Evolutionary conservation across 495 filamentous ascomycete species (phyloP).

Genomic region (Annulohypoxylon moriforme): DNA sequence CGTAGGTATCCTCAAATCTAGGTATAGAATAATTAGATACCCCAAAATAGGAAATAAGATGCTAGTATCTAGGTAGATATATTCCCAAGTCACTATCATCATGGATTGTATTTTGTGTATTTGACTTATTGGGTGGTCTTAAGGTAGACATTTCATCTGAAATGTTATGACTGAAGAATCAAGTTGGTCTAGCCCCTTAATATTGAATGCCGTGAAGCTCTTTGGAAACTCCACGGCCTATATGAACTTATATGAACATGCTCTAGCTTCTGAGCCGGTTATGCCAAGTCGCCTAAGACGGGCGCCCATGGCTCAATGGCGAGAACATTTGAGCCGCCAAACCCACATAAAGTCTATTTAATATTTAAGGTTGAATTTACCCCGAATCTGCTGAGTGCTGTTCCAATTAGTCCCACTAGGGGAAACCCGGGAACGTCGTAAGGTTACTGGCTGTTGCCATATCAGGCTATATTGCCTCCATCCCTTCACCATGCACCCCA

Average conservation of each 20-base stretch:
- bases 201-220: slow-evolving; percentile 16
- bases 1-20: too few species aligned
- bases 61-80: too few species aligned
- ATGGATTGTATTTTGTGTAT: too few species aligned
- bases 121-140: neutral
- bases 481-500: slow-evolving; percentile 36
- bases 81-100: too few species aligned
- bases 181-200: neutral
- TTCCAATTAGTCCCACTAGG: slow-evolving; percentile 23
- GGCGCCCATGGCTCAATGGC: slow-evolving; percentile 35
- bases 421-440: slow-evolving; percentile 24
- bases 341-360: slow-evolving; percentile 15
- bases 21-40: too few species aligned
- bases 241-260: slow-evolving; percentile 41
- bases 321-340: slow-evolving; percentile 38
- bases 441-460: slow-evolving; percentile 40
- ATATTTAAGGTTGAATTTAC: slow-evolving; percentile 40
- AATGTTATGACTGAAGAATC: neutral
- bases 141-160: neutral
- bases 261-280: slow-evolving; percentile 13
- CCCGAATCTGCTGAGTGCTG: slow-evolving; percentile 27
- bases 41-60: too few species aligned
- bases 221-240: slow-evolving; percentile 22
- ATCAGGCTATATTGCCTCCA: slow-evolving; percentile 43
- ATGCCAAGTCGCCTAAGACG: slow-evolving; percentile 41